Percentiles rank a stretch among this genome's conserved stretches.
These are phyloP conservation scores for Monosporascus sp. DNA, from an alignment of 2,329 filamentous ascomycete genomes.

Conservation along the genomic window DNA sequence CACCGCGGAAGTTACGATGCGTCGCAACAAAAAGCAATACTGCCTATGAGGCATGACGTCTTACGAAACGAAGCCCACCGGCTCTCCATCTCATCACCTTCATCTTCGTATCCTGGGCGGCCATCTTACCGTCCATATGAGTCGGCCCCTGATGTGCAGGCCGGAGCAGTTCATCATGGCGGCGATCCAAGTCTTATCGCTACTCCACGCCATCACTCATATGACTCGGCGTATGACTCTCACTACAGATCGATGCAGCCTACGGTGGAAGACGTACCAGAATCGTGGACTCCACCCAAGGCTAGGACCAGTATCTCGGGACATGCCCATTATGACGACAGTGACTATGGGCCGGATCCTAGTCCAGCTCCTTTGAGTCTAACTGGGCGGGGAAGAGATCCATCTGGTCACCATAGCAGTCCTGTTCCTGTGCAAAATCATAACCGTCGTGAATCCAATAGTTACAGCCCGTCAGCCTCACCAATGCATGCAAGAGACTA, in stretches of 20 bases:
- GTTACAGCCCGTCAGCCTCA: conserved; percentile 26
- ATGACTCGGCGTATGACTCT: conserved; percentile 42
- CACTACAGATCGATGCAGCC: conserved; percentile 52
- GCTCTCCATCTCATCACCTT: conserved; percentile 35
- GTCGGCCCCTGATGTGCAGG: conserved; percentile 36
- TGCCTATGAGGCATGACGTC: conserved; percentile 54
- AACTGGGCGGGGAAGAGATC: conserved; percentile 29
- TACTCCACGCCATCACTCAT: conserved; percentile 43
- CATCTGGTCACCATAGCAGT: conserved; percentile 23
- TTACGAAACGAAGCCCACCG: conserved; percentile 53
- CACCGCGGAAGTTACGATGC: conserved; percentile 37
- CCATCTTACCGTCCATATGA: conserved; percentile 49
- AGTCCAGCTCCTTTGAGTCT: conserved; percentile 43
- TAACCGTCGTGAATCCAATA: conserved; percentile 23
- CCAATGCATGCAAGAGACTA: conserved; percentile 31
- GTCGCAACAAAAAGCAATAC: conserved; percentile 36
- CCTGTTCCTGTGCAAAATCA: conserved; percentile 20
- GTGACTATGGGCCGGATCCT: conserved; percentile 32
- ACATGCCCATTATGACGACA: conserved; percentile 31
- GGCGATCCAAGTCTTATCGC: conserved; percentile 31
- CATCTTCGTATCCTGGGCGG: conserved; percentile 45
- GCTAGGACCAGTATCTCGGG: conserved; percentile 18
- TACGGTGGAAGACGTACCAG: conserved; percentile 60
- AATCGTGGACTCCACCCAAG: conserved; percentile 37
- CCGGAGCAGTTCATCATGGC: conserved; percentile 24